Conservation (phyloP, 1,284 basidiomycete genomes). For the Puccinia triticina region DNA sequence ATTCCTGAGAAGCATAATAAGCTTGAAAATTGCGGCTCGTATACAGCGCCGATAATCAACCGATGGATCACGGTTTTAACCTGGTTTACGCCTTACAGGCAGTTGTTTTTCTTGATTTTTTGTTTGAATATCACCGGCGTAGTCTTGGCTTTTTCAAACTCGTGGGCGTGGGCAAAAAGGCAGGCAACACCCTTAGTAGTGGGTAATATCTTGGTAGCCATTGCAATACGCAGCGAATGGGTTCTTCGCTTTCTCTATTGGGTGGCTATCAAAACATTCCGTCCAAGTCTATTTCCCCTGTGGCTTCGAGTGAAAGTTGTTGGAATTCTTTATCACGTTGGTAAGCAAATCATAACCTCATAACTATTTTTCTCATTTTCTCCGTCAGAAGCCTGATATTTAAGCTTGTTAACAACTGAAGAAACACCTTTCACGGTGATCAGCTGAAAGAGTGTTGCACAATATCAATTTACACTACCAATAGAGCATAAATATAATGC, state of each 20-base stretch:
- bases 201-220: conserved; percentile 66
- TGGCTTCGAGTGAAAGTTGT: conserved; percentile 31
- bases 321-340: conserved; percentile 41
- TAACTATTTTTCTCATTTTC: background rate
- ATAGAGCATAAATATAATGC: no score
- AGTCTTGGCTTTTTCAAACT: background rate
- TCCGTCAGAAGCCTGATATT: background rate
- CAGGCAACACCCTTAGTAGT: conserved; percentile 62
- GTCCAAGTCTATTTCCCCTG: conserved; percentile 22
- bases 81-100: background rate
- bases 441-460: no score
- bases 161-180: conserved; percentile 16
- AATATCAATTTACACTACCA: no score
- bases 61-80: background rate
- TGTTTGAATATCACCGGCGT: background rate
- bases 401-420: no score
- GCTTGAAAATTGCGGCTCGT: background rate
- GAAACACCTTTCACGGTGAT: no score
- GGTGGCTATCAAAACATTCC: conserved; percentile 58
- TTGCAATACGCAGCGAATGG: conserved; percentile 68
- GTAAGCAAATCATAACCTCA: conserved; percentile 16
- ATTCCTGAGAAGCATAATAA: background rate
- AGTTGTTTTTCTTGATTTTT: conserved; percentile 12
- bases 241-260: conserved; percentile 69
- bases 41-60: background rate